Base-by-base conservation (phyloP, 192 early-diverging fungal species). In the Backusella tuberculispora region DNA sequence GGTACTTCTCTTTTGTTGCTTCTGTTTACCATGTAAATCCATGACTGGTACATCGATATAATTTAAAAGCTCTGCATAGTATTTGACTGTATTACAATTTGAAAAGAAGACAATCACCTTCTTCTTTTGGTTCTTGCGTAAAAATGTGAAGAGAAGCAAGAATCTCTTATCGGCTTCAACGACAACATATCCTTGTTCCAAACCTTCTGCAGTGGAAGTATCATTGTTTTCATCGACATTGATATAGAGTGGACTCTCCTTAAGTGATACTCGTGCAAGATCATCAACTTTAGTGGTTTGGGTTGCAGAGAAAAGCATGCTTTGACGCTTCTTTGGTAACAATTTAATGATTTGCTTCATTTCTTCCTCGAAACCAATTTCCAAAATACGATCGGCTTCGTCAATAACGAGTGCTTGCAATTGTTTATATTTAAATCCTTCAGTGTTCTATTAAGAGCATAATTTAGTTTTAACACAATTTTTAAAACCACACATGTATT, bases 281-380 rank as follows among this genome's bases (percentile, higher is more conserved):
- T 99, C 98, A 75, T 93, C 92, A 68, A 99, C 97, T 86, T 99
- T 98, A 56, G 97, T 99, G 1, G 98, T 99, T 83, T 98, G 97
- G 10, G 98, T 99, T 37, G 98, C 98, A 37, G 98, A 99, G 80
- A 99, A 99, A 47, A 99, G 88, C 96, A 98, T 94, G 37, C 96
- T 93, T 81, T 99, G 98, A 71, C 98, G 96, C 72, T 93, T 94
- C 78, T 87, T 84, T 17, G 98, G 98, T 68, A 99, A 85, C 60
- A 97, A 86, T 81, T 95, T 96, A 80, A 99, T 90, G 73, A 99
- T 98, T 76, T 96, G 93, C 76, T 94, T 94, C 97, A 99, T 98
- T 84, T 99, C 97, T 66, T 96, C 94, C 82, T 99, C 98, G 83
- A 99, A 98, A 63, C 98, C 98, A 80, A 95, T 94, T 83, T 98